Conservation (phyloP, 2,329 filamentous ascomycete genomes). For the Mycocentrospora acerina region DNA sequence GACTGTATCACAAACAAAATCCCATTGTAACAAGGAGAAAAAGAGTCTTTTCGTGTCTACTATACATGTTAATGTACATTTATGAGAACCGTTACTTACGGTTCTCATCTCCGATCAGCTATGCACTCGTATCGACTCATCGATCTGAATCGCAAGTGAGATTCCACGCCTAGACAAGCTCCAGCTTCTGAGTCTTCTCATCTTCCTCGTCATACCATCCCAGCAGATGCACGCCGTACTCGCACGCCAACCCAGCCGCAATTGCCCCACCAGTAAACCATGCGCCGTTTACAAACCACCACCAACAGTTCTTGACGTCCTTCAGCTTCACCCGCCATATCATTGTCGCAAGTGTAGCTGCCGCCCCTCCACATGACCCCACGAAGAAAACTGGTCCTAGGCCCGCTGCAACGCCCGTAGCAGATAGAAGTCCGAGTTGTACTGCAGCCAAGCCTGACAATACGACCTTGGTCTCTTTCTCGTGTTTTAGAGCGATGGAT, state of each 20-base stretch:
- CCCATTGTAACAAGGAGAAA: no score
- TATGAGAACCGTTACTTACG: no score
- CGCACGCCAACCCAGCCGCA: conserved; percentile 55
- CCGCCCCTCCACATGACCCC: conserved; percentile 60
- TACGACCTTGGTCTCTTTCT: conserved; percentile 73
- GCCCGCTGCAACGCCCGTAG: conserved; percentile 65
- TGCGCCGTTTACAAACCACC: conserved; percentile 65
- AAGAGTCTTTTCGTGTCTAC: no score
- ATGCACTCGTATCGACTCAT: no score
- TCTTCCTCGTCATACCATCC: conserved; percentile 23
- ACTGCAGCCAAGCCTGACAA: conserved; percentile 68
- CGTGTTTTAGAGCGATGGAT: conserved; percentile 80
- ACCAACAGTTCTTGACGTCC: conserved; percentile 61
- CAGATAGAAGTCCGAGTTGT: conserved; percentile 70
- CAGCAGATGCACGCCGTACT: conserved; percentile 48
- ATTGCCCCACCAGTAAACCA: conserved; percentile 64
- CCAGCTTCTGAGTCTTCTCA: conserved; percentile 7
- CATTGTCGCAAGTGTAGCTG: conserved; percentile 58
- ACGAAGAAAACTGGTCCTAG: conserved; percentile 61
- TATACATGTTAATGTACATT: no score
- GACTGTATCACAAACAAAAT: no score
- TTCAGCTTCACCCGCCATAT: conserved; percentile 61
- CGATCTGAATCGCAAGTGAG: no score
- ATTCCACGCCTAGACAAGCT: background rate
- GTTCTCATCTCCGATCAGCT: no score